Evolutionary conservation across 2,329 filamentous ascomycete genomes (phyloP), one percentile per base, ranked within the genome.

Genomic region (Emmonsiellopsis sp.): DNA sequence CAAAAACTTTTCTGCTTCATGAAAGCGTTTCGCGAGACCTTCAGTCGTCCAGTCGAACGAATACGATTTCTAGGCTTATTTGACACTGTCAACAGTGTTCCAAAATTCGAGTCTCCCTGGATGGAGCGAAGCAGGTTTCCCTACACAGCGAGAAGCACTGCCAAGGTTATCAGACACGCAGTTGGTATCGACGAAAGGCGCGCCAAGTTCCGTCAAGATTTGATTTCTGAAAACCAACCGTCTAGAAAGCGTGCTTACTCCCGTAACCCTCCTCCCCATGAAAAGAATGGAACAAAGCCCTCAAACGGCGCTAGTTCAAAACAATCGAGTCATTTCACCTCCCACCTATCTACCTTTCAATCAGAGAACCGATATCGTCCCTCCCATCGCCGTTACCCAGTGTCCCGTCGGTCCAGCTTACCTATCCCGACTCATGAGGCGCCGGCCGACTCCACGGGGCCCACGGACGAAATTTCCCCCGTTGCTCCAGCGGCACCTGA

Each of bases 31-130:
- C 73, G 73, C 44, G 69, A 71, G 40, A 78, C 75, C 0, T 78
- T 79, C 53, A 77, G 74, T 57, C 71, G 73, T 39, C 62, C 65
- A 17, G 71, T 74, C 42, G 73, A 77, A 50, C 57, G 58, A 44
- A 72, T 79, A 5, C 76, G 75, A 58, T 80, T 80, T 61, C 71
- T 81, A 11, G 78, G 78, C 1, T 67, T 80, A 42, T 80, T 77
- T 67, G 77, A 81, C 58, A 77, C 74, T 50, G 77, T 81, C 43
- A 78, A 76, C 60, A 77, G 73, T 2, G 75, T 80, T 6, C 61
- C 62, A 8, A 57, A 58, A 32, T 63, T 68, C 43, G 63, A 67
- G 40, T 55, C 64, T 37, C 64, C 66, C 9, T 64, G 72, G 7
- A 68, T 74, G 31, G 52, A 55, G 42, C 49, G 58, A 43, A 60